Base-by-base conservation (phyloP, 2,329 filamentous ascomycete genomes). In the Exophiala sp. region DNA sequence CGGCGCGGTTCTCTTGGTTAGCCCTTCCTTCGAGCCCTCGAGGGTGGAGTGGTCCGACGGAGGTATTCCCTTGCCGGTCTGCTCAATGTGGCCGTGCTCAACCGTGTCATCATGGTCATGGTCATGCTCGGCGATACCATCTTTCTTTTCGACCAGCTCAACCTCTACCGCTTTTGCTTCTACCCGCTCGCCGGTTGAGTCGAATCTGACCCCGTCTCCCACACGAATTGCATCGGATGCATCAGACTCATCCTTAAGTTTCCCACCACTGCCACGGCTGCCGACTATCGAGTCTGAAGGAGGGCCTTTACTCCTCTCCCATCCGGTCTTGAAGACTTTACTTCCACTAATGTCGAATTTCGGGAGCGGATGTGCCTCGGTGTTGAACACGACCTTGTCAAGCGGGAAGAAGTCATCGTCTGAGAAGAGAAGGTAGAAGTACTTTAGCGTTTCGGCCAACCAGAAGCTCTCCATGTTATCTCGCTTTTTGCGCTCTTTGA, bases 381-480 rank as follows among this genome's bases (percentile, higher is more conserved):
- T 98, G 67, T 98, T 98, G 65, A 97, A 82, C 32, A 98, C 89
- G 21, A 95, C 76, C 62, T 90, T 80, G 60, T 93, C 86, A 24
- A 98, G 75, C 3, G 51, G 51, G 30, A 57, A 52, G 44, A 56
- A 49, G 29, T 48, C 50, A 43, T 58, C 75, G 2, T 86, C 82
- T 2, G 88, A 90, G 71, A 98, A 98, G 27, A 98, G 76, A 34
- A 98, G 80, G 68, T 95, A 98, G 66, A 98, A 86, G 67, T 98
- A 98, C 71, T 98, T 98, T 38, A 98, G 75, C 18, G 93, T 98
- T 72, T 98, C 93, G 40, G 93, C 90, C 74, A 98, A 79, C 93
- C 93, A 98, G 71, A 97, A 97, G 65, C 88, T 94, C 72, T 98
- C 93, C 91, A 98, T 96, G 61, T 97, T 97, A 68, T 98, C 91